Percentiles rank a stretch among this genome's conserved stretches.
phyloP scores from a whole-genome alignment of 108 stramenopile genomes.

The Nitzschia sp. region DNA sequence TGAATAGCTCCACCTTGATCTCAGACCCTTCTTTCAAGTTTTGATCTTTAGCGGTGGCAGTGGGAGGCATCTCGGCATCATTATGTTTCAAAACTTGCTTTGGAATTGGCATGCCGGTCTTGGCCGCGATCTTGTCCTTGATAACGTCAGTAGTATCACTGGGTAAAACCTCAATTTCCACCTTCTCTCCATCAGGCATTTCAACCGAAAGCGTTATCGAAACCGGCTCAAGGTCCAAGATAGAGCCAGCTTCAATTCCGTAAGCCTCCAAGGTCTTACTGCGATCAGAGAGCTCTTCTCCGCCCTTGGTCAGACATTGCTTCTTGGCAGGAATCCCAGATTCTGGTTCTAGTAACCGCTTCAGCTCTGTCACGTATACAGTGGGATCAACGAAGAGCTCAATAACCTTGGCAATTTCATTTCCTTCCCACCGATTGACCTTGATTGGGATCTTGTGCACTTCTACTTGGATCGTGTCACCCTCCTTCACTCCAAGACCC shows the following conservation, averaged over 20 bases:
- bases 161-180: conserved; percentile 16
- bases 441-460: conserved; percentile 20
- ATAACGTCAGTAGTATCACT: conserved; percentile 11
- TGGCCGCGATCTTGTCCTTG: conserved; percentile 22
- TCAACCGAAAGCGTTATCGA: conserved; percentile 12
- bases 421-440: conserved; percentile 6
- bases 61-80: conserved; percentile 17
- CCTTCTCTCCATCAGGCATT: conserved; percentile 28
- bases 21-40: conserved; percentile 15
- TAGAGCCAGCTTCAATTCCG: conserved; percentile 16
- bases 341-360: conserved; percentile 19
- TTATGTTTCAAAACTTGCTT: conserved; percentile 22
- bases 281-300: conserved; percentile 7
- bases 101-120: conserved; percentile 15
- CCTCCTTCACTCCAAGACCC: conserved; percentile 10
- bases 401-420: background rate
- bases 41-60: conserved; percentile 2
- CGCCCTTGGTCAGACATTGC: conserved; percentile 22
- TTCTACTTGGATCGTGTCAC: conserved; percentile 12
- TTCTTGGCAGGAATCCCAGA: conserved; percentile 30
- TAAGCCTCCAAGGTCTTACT: conserved; percentile 12
- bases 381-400: conserved; percentile 24
- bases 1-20: conserved; percentile 19
- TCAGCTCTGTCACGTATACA: conserved; percentile 27
- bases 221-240: conserved; percentile 25